Evolutionary conservation across 192 early-diverging fungal genomes (phyloP), one percentile per base, ranked within the genome.

Genomic region (Backusella parvicylindrica): DNA sequence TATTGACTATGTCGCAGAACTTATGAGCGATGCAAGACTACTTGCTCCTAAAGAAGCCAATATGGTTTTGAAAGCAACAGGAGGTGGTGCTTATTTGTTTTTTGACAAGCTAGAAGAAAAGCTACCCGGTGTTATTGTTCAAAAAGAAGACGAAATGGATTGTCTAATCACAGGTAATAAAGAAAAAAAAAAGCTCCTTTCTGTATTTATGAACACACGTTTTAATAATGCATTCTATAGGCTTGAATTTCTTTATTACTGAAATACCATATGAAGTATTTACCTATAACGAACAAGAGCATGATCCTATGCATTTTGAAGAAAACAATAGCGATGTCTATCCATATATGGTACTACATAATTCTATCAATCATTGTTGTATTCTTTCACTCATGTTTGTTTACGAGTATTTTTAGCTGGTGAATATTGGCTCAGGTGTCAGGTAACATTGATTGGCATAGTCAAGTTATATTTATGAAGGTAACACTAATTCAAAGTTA

Each of bases 391-490:
- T 43, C 38, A 69, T 69, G 13, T 71, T 66, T 36, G 49, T 40
- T 40, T 72, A 79, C n/a, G 21, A 49, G 30, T 31, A 23, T 60
- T 65, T 47, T 21, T 41, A 92, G 91, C 83, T 99, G 72, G 96
- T 98, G 36, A 99, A 99, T 72, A 97, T 99, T 72, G 97, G 97
- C 28, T 96, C 96, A 32, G 97, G 97, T 50, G 97, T 99, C 68
- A 93, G 86, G 86, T 87, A 86, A 31, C 0, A 66, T 43, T 31
- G 41, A 12, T 56, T 6, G 8, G 2, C 21, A 56, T 26, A 40
- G 13, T 64, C 12, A 30, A 12, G 6, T 60, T 13, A 35, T 36
- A 2, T 28, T 26, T 28, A 60, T 11, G 7, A 26, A 28, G 11
- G 53, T 60, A 60, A 28, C 23, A 60, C 53, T 60, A 60, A 60